Conservation (phyloP, 1,284 basidiomycete species). For the Boletus sp. region DNA sequence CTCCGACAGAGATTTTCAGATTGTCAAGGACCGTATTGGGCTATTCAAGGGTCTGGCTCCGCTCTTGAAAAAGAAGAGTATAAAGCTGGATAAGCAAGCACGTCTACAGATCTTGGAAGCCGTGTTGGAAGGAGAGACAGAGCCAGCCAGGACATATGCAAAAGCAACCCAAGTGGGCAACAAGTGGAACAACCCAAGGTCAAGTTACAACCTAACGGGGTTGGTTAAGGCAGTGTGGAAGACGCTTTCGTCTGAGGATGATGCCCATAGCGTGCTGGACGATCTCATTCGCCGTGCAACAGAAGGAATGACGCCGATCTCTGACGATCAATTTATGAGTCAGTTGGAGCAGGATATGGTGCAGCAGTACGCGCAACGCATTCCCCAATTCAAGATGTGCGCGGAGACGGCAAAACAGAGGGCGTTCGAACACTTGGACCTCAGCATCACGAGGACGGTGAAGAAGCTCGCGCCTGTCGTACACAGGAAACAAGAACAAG, state of each 20-base stretch:
- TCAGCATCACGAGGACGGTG: background rate
- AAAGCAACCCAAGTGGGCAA: background rate
- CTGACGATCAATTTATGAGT: constrained; percentile 12
- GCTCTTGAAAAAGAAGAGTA: background rate
- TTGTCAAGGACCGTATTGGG: background rate
- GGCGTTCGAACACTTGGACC: constrained; percentile 8
- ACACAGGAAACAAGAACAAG: constrained; percentile 10
- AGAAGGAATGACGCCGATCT: background rate
- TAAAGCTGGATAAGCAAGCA: constrained; percentile 8
- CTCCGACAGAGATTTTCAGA: background rate
- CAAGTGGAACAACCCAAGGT: background rate
- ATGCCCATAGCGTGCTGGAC: background rate
- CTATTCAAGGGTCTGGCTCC: constrained; percentile 17
- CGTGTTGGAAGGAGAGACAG: constrained; percentile 8
- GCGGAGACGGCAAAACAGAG: constrained; percentile 3
- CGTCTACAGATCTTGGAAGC: constrained; percentile 11
- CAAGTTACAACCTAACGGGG: background rate
- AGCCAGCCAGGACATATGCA: constrained; percentile 1
- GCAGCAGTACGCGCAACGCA: background rate
- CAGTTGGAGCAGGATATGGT: constrained; percentile 4
- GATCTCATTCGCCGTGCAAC: background rate
- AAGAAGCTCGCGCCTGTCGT: constrained; percentile 8
- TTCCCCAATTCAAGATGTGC: constrained; percentile 1
- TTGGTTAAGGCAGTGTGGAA: background rate
- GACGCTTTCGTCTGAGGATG: background rate